Evolutionary conservation across 495 filamentous ascomycete species (phyloP).

Genomic region (Neurospora pannonica): DNA sequence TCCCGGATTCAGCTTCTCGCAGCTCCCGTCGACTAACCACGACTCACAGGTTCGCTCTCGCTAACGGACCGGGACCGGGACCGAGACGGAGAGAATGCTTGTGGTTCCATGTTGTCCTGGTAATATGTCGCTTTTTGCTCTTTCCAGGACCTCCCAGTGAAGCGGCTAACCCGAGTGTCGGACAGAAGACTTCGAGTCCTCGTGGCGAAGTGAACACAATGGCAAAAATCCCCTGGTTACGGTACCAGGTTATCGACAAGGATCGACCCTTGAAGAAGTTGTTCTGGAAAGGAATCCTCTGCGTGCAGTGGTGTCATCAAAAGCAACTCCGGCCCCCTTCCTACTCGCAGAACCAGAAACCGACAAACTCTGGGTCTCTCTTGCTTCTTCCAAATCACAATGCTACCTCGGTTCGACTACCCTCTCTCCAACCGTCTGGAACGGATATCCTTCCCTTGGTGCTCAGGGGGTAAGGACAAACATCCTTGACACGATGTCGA

Average conservation of each 20-base stretch:
- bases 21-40: background rate
- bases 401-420: background rate
- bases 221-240: background rate
- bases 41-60: background rate
- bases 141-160: background rate
- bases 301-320: background rate
- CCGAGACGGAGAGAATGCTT: background rate
- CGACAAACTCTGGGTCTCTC: background rate
- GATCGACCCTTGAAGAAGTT: background rate
- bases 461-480: too few relatives aligned
- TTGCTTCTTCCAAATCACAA: background rate
- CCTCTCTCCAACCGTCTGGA: background rate
- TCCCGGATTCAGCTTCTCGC: background rate
- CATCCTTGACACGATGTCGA: background rate
- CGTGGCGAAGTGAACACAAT: background rate
- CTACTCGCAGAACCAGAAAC: background rate
- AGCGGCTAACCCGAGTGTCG: background rate
- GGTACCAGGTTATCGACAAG: background rate
- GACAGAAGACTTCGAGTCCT: background rate
- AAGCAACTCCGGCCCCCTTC: background rate
- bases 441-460: background rate
- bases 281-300: background rate
- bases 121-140: background rate
- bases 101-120: background rate
- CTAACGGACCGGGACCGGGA: background rate